Base-by-base conservation (phyloP, 2,329 filamentous ascomycete genomes). In the Talaromyces amestolkiae region DNA sequence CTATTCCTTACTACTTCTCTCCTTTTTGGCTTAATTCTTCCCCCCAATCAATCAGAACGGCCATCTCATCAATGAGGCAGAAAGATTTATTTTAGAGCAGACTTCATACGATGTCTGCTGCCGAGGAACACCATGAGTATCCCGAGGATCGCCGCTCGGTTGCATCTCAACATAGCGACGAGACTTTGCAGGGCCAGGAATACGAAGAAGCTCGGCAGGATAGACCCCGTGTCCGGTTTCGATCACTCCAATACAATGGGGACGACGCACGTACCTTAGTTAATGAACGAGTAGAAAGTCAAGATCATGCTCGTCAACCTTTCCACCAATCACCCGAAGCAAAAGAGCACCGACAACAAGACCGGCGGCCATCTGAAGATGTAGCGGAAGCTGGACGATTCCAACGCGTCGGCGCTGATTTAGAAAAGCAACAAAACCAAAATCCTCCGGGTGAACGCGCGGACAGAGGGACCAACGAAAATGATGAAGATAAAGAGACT, bases 341-440 rank as follows among this genome's bases (percentile, higher is more conserved):
- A 33, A 33, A 45, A n/a, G 17, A 43, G 6, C 19, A 39, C 13
- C 27, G 61, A 22, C 13, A 45, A 17, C 47, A 64, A 31, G 27
- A 58, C 6, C n/a, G 62, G 1, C 72, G 74, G 24, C 69, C 69
- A 4, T 70, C 74, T 0, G 63, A 67, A 11, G 75, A 76, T 62
- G 71, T 76, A n/a, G 65, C 74, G 5, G 73, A 75, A 33, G 68
- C 67, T 2, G 64, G 66, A 0, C 51, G 53, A 35, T 9, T 19
- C 10, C 59, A 66, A 37, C 41, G 27, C n/a, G 59, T 43, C 19
- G 53, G 27, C 33, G 7, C 9, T n/a, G 53, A 33, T 11, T 3
- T 41, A 27, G 31, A 59, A 39, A 58, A 47, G 7, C 33, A 13
- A 17, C 39, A 47, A 15, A 45, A 54, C 3, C 64, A 63, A n/a